Base-by-base conservation (phyloP, 768 basidiomycete species). In the Tricholoma hemisulphureum region DNA sequence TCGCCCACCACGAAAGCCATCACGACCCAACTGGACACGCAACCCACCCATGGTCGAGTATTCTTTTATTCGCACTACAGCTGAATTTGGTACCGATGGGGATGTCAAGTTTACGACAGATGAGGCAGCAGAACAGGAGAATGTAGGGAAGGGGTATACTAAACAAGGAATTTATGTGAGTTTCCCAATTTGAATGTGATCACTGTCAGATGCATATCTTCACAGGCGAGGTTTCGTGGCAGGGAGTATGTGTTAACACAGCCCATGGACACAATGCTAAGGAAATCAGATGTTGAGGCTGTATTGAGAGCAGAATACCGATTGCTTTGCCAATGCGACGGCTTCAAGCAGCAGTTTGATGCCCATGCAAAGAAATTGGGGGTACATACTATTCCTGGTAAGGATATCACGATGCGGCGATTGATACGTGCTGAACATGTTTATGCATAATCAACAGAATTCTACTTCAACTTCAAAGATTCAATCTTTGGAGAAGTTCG, bases 161-260 rank as follows among this genome's bases (percentile, higher is more conserved):
- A 69, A 63, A 53, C 37, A 39, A 18, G 60, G 61, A 23, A 63
- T 69, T 16, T 69, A 69, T 60, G 63, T 66, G 55, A 39, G 64
- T 65, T 39, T 35, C 34, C 34, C 14, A 13, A 35, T 35, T 35
- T 13, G 14, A 13, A 14, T 35, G 3, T 35, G 34, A 35, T n/a
- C n/a, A n/a, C n/a, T n/a, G 14, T 35, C 13, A 13, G 9, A 35
- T 35, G 11, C 14, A 35, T 13, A 35, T 35, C 14, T 35, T 35
- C 34, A 35, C 14, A 58, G 52, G 52, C 52, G 34, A 4, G 34
- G 4, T 53, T 53, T 24, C 58, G 6, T 28, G 58, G 53, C 18
- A 57, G 39, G 34, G 67, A 67, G 59, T 68, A 63, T 61, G 64
- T 64, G 4, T 28, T 69, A 0, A 68, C 63, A 0, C 61, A 65